Evolutionary conservation across 108 stramenopile species (phyloP), one percentile per base, ranked within the genome.

Genomic region (Aurantiochytrium sp.): DNA sequence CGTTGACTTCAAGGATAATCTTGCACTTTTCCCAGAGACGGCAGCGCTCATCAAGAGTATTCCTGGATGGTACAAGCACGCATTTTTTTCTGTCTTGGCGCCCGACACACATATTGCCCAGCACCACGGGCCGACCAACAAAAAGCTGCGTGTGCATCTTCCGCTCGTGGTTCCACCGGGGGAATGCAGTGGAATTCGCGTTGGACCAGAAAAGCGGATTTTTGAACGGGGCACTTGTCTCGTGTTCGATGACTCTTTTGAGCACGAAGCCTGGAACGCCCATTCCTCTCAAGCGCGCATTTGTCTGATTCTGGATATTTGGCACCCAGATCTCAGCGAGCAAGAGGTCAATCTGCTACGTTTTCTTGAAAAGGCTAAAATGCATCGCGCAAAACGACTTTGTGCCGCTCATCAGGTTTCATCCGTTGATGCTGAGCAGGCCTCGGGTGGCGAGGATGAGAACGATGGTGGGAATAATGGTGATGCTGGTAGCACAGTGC

Each of bases 51-150:
- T 90, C n/a, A 47, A 90, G 4, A 5, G 21, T 53, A 29, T 92
- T 4, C 92, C 92, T 6, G 57, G 88, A 1, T 72, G 55, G 6
- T 92, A 94, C 88, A 29, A 55, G 5, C 94, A 94, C 73, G 91
- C 93, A 21, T 92, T 94, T 23, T 93, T 94, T 51, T 93, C 93
- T 4, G 89, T 89, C 25, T 58, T 93, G 43, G 91, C 90, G 6
- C 90, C 92, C 3, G 72, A 71, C 10, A 93, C 91, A 18, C 93
- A 93, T 44, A 87, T 94, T 19, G 89, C 71, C n/a, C 47, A 71
- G 19, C 94, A 94, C 88, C 49, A 90, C 72, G 94, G 94, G 5
- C 93, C 94, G 4, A 95, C 93, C 29, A 93, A 94, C 57, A 95
- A 95, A 60, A 93, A 94, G 64, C 92, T 93, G 14, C 87, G 93